Conservation (phyloP, 2,329 filamentous ascomycete genomes). For the Zymoseptoria passerinii region DNA sequence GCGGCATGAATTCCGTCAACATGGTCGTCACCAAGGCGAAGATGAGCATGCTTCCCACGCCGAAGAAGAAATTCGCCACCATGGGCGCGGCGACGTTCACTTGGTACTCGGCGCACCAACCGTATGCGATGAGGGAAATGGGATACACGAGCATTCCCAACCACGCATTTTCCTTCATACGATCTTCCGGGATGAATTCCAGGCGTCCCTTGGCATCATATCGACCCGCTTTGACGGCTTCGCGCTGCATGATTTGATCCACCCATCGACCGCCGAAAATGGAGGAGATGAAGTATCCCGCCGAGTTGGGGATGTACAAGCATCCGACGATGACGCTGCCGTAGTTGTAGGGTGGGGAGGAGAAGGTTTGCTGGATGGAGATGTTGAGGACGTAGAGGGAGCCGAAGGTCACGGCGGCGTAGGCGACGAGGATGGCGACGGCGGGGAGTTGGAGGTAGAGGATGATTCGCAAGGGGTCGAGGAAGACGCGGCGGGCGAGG, state of each 20-base stretch:
- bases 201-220: slow-evolving; percentile 60
- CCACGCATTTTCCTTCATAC: slow-evolving; percentile 67
- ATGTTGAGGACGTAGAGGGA: slow-evolving; percentile 72
- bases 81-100: slow-evolving; percentile 34
- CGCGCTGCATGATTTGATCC: slow-evolving; percentile 70
- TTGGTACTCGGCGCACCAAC: slow-evolving; percentile 60
- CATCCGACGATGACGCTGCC: slow-evolving; percentile 61
- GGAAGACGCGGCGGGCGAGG: slow-evolving; percentile 51
- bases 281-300: slow-evolving; percentile 64
- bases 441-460: slow-evolving; percentile 65
- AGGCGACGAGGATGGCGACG: slow-evolving; percentile 64
- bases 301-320: slow-evolving; percentile 65
- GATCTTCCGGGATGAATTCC: slow-evolving; percentile 66
- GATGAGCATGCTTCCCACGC: slow-evolving; percentile 69
- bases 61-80: slow-evolving; percentile 48
- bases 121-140: slow-evolving; percentile 62
- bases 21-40: slow-evolving; percentile 68
- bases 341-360: slow-evolving; percentile 58
- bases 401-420: slow-evolving; percentile 67
- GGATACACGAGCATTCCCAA: slow-evolving; percentile 64
- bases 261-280: slow-evolving; percentile 68
- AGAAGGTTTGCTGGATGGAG: slow-evolving; percentile 63
- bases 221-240: slow-evolving; percentile 59
- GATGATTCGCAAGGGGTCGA: slow-evolving; percentile 66
- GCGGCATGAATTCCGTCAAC: slow-evolving; percentile 76